Percentiles rank a stretch among this genome's conserved stretches.
Conservation (phyloP, 768 basidiomycete species). For the Mycena latifolia region DNA sequence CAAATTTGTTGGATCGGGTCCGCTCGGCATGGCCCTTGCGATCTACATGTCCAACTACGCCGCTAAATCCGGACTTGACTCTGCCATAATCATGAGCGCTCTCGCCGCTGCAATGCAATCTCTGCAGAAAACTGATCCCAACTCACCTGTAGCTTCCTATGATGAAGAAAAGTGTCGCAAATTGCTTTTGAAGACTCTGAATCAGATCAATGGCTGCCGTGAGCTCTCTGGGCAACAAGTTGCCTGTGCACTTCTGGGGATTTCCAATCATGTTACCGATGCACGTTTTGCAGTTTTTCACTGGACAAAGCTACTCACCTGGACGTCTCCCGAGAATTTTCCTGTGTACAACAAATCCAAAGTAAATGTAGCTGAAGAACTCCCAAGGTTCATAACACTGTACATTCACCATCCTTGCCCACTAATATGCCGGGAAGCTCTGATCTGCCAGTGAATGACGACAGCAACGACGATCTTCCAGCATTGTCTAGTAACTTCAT, state of each 20-base stretch:
- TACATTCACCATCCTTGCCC: too few relatives aligned
- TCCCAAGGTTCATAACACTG: not conserved
- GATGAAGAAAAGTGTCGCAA: constrained; percentile 17
- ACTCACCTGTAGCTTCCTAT: not conserved
- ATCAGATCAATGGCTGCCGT: constrained; percentile 25
- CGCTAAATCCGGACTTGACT: constrained; percentile 22
- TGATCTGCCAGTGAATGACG: too few relatives aligned
- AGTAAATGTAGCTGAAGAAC: too few relatives aligned
- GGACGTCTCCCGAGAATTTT: constrained; percentile 20
- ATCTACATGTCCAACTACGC: constrained; percentile 27
- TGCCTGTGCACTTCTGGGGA: constrained; percentile 19
- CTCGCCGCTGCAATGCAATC: constrained; percentile 25
- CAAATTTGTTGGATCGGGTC: constrained; percentile 33
- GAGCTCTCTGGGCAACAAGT: constrained; percentile 31
- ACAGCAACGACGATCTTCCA: too few relatives aligned
- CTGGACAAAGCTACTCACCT: constrained; percentile 22
- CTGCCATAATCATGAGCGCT: constrained; percentile 30
- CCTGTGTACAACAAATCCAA: not conserved
- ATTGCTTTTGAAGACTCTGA: constrained; percentile 26
- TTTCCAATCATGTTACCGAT: constrained; percentile 26
- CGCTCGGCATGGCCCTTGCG: constrained; percentile 17
- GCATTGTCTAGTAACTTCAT: too few relatives aligned
- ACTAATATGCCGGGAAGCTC: too few relatives aligned
- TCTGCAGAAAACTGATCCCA: not conserved
- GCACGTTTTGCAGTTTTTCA: constrained; percentile 19